Evolutionary conservation across 257 asterid genomes (phyloP).

Genomic region (Solanum sitiens): DNA sequence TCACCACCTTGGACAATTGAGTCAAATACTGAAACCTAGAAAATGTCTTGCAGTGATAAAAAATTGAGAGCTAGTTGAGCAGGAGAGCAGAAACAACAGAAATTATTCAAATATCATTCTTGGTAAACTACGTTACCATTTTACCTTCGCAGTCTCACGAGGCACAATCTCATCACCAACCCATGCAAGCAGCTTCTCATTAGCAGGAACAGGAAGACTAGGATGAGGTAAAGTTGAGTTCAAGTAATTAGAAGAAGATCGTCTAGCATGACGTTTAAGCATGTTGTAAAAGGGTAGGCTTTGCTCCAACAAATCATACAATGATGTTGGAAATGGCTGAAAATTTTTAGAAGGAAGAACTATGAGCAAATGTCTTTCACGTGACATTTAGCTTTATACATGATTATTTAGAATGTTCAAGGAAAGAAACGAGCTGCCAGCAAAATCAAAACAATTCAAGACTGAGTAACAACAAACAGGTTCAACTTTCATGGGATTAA

Average conservation of each 20-base stretch:
- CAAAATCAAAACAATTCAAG: neutral
- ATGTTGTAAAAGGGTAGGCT: slow-evolving; percentile 72
- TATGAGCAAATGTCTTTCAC: neutral
- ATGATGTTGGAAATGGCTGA: slow-evolving; percentile 70
- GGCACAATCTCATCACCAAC: slow-evolving; percentile 83
- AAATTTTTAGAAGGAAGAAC: neutral
- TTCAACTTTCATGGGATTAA: neutral
- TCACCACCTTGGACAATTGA: slow-evolving; percentile 96
- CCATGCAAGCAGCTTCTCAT: slow-evolving; percentile 84
- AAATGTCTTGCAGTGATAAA: slow-evolving; percentile 5
- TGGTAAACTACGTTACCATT: neutral
- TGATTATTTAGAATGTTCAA: neutral
- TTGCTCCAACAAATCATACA: slow-evolving; percentile 74
- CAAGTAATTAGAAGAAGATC: slow-evolving; percentile 1
- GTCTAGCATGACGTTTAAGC: slow-evolving; percentile 41
- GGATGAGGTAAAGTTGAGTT: slow-evolving; percentile 25
- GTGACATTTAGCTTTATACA: neutral
- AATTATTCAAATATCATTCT: neutral
- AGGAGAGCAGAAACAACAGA: neutral
- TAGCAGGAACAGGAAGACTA: slow-evolving; percentile 58
- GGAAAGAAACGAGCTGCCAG: neutral
- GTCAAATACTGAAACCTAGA: slow-evolving; percentile 82
- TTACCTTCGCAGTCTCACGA: slow-evolving; percentile 89
- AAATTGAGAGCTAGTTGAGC: neutral
- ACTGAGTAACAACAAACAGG: neutral